These are phyloP conservation scores for Botryotinia narcissicola DNA, from an alignment of 2,329 filamentous ascomycete genomes.

Conservation along the genomic window DNA sequence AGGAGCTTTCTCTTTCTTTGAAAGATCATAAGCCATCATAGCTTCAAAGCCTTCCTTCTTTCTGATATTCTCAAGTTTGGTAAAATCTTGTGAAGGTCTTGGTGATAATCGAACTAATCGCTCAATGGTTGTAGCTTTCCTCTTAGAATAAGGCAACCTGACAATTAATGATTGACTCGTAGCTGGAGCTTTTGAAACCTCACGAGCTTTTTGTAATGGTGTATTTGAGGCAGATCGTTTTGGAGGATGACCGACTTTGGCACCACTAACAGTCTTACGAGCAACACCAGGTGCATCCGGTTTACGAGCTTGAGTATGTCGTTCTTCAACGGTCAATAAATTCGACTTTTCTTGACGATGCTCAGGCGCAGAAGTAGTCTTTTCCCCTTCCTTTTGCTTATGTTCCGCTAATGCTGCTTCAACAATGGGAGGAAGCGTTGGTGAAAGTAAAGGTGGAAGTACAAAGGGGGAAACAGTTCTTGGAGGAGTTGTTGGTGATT, in stretches of 20 bases:
- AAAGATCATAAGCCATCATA: slow-evolving; percentile 15
- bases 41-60: slow-evolving; percentile 23
- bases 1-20: slow-evolving; percentile 5
- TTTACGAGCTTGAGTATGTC: slow-evolving; percentile 36
- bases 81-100: slow-evolving; percentile 23
- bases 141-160: slow-evolving; percentile 37
- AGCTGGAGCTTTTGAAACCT: neutral
- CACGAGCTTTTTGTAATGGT: slow-evolving; percentile 23
- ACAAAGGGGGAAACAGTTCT: slow-evolving; percentile 22
- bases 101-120: slow-evolving; percentile 32
- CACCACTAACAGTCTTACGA: slow-evolving; percentile 35
- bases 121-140: slow-evolving; percentile 30
- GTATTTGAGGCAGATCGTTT: slow-evolving; percentile 31
- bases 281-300: slow-evolving; percentile 38
- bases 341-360: slow-evolving; percentile 15
- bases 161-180: slow-evolving; percentile 30
- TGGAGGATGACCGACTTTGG: slow-evolving; percentile 35
- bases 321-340: slow-evolving; percentile 35
- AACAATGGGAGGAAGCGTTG: slow-evolving; percentile 35
- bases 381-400: slow-evolving; percentile 19
- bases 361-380: slow-evolving; percentile 14
- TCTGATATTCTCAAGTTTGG: slow-evolving; percentile 22
- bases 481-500: slow-evolving; percentile 24
- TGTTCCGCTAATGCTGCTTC: slow-evolving; percentile 33
- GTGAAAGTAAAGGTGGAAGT: slow-evolving; percentile 36